Conservation (phyloP, 805 yeast genomes). For the Saturnispora serradocipensis region DNA sequence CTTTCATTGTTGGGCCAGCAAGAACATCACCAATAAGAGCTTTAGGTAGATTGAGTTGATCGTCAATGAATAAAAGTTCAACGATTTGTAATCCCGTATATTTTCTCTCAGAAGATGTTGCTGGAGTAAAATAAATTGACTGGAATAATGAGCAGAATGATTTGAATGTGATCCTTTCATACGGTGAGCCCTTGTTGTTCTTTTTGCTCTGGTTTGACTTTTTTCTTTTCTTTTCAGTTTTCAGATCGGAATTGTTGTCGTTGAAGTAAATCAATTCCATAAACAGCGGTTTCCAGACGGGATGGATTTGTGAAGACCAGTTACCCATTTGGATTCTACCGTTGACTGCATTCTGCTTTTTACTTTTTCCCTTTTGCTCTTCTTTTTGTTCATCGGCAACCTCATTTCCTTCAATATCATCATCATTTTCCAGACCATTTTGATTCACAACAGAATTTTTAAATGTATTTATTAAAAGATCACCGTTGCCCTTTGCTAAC, state of each 20-base stretch:
- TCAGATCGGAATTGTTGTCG: background rate
- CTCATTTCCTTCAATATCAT: conserved; percentile 27
- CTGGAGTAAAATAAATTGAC: conserved; percentile 65
- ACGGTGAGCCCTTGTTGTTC: background rate
- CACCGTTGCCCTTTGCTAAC: conserved; percentile 57
- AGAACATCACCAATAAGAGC: conserved; percentile 28
- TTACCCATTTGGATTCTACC: conserved; percentile 42
- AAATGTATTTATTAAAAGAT: conserved; percentile 50
- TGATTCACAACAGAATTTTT: conserved; percentile 42
- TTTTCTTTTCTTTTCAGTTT: conserved; percentile 30
- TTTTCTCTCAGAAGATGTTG: conserved; percentile 78
- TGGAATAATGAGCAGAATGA: conserved; percentile 84
- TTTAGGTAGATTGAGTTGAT: conserved; percentile 12
- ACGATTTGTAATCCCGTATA: conserved; percentile 79
- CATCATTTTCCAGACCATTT: conserved; percentile 28
- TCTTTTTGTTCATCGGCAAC: conserved; percentile 26
- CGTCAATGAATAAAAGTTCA: conserved; percentile 33
- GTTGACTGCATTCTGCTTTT: background rate
- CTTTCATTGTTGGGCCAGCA: conserved; percentile 60
- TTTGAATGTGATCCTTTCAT: conserved; percentile 28
- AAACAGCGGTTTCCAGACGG: conserved; percentile 61
- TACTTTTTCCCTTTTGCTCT: conserved; percentile 16
- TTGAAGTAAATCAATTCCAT: conserved; percentile 28
- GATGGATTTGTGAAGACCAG: conserved; percentile 71
- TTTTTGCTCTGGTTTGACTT: conserved; percentile 11